Percentiles rank a stretch among this genome's conserved stretches.
These are phyloP conservation scores for Pythium sp. DNA, from an alignment of 352 stramenopile species.

Conservation along the genomic window DNA sequence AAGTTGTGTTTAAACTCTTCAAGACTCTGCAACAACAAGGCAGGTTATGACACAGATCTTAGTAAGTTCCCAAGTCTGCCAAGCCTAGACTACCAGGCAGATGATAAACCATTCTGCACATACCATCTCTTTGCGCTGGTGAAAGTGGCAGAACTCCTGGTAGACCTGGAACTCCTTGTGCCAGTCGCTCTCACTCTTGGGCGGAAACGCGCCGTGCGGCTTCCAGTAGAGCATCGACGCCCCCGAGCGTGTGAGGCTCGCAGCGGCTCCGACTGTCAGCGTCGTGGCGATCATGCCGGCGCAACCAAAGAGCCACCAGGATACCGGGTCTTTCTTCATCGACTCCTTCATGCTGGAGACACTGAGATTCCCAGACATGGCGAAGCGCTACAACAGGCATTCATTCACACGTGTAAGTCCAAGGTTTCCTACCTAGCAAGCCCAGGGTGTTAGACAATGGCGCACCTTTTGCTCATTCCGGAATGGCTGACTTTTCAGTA, in stretches of 20 bases:
- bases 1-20: constrained; percentile 97
- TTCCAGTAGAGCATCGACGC: constrained; percentile 96
- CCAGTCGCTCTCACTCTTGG: constrained; percentile 89
- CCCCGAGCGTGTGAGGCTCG: constrained; percentile 93
- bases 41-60: not conserved
- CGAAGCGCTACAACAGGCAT: constrained; percentile 8
- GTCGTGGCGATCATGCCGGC: constrained; percentile 91
- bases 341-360: constrained; percentile 22
- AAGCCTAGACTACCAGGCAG: not conserved
- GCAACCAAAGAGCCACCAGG: constrained; percentile 93
- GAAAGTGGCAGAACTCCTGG: constrained; percentile 92
- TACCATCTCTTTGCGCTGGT: constrained; percentile 86
- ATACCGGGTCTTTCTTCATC: constrained; percentile 50
- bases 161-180: constrained; percentile 93
- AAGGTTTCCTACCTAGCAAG: not conserved
- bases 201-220: constrained; percentile 77
- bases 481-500: constrained; percentile 9
- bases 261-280: constrained; percentile 95
- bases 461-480: constrained; percentile 9
- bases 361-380: constrained; percentile 14
- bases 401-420: not conserved
- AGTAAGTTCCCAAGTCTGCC: too few relatives aligned
- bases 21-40: constrained; percentile 58
- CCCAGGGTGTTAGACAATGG: not conserved
- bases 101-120: not conserved